Evolutionary conservation across 345 rosid species (phyloP).

Genomic region (Eucalyptus marginata): DNA sequence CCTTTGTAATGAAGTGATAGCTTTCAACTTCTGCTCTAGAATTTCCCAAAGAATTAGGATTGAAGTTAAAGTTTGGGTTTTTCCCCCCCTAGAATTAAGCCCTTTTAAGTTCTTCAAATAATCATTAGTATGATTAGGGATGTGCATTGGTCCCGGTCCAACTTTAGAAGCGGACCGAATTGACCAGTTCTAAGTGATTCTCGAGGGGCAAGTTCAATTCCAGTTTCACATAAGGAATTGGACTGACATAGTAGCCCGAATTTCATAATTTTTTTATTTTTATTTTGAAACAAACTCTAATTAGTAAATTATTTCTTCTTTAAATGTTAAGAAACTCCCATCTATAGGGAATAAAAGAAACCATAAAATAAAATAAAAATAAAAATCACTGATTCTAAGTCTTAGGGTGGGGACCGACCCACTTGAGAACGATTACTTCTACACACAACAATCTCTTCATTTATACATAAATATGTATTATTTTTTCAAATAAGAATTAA

Average conservation of each 20-base stretch:
- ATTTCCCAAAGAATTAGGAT: background rate
- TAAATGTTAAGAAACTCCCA: background rate
- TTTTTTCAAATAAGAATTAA: background rate
- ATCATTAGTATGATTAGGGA: background rate
- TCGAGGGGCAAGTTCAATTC: background rate
- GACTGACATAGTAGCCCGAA: fast-evolving
- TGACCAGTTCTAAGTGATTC: no score
- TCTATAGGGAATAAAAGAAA: background rate
- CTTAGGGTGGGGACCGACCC: background rate
- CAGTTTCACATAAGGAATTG: background rate
- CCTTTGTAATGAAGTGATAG: background rate
- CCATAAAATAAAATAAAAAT: background rate
- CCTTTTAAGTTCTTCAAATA: background rate
- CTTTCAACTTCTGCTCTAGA: background rate
- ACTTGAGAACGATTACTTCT: background rate
- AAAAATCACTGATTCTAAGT: background rate
- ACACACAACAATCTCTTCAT: background rate
- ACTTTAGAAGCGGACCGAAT: background rate
- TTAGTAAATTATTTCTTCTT: background rate
- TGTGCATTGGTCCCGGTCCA: background rate
- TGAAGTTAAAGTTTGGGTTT: background rate
- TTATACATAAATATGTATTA: background rate
- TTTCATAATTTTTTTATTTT: background rate
- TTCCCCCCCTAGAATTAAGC: background rate
- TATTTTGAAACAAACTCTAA: background rate